Evolutionary conservation across 305 asterid genomes (phyloP), one percentile per base, ranked within the genome.

Genomic region (Salvia sclarea): DNA sequence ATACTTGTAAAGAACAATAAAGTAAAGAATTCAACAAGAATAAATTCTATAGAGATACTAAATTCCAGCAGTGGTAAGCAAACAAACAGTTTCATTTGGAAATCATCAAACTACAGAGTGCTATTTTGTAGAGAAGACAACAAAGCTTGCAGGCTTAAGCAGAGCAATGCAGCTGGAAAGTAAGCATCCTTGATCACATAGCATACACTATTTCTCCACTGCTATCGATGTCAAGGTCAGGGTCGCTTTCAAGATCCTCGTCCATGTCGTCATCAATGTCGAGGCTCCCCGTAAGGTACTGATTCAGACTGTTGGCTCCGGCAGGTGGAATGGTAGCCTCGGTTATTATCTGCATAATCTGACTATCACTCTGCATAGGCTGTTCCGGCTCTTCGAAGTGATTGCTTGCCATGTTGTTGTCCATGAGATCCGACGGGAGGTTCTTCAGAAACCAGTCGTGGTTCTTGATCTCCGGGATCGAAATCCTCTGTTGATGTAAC

Each of bases 381-480:
- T 87, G 96, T 49, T 86, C 98, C 6, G 97, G 92, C 70, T 89
- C 97, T 81, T 91, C 92, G 30, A 82, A 89, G 81, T 89, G 89
- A 70, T 75, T 84, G 84, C 76, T 84, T 0, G 56, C 20, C 71
- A 18, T 74, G 72, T 60, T 82, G 6, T 88, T 85, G 18, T 85
- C 93, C 88, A 75, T 82, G 13, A 91, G 88, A 47, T 94, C 99
- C 8, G 88, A 64, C 0, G 99, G 96, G 4, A 95, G 97, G 84
- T 95, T 91, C 91, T 75, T 86, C 8, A 85, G 90, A 73, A 95
- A 95, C 99, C 99, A 95, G 9, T 85, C 92, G n/a, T 95, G 95
- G 75, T 71, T 86, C 85, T 78, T 89, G 71, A 95, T 91, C 78
- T 95, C 97, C 1, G 90, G 95, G 61, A 95, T 95, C 16, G 81